Base-by-base conservation (phyloP, 805 yeast species). In the Hanseniaspora occidentalis region DNA sequence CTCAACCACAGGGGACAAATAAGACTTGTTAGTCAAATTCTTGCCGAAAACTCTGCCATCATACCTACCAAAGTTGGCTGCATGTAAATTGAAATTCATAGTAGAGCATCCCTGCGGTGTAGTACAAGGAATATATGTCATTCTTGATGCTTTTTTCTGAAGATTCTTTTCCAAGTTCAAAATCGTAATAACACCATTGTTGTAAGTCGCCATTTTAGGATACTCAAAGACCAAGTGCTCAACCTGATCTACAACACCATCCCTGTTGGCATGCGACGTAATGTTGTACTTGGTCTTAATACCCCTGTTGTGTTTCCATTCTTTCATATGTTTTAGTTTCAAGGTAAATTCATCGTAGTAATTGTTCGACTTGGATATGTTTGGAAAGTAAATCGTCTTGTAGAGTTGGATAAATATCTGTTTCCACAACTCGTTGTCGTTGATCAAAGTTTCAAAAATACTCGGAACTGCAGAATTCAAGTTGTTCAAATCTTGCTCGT, bases 351-450 rank as follows among this genome's bases (percentile, higher is more conserved):
- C 71, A 1, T 51, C 51, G 39, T 62, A 60, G 43, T 50, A 66
- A 39, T 53, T 54, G 11, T 35, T 31, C 1, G 67, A 58, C n/a
- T 52, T 49, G 2, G 68, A 53, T 24, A 57, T 48, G 0, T 69
- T 62, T 20, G 69, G 67, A 50, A 66, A 66, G 19, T 45, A 40
- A 17, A 49, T 46, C 0, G 61, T 52, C 11, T 52, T 44, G 35
- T 54, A 55, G 17, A 49, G 53, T 20, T 59, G 47, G 10, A 51
- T 44, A 42, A 65, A 62, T 27, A 65, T 47, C 40, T 56, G 57
- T 45, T 64, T 64, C 71, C 70, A 66, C 8, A 66, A 47, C 43
- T 65, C 71, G 35, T 65, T 64, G 46, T 65, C 64, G 39, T 56
- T 57, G 19, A 64, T 54, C 16, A 65, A 43, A 9, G 47, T 45